Conservation (phyloP, 495 filamentous ascomycete genomes). For the Neurospora hispaniola region DNA sequence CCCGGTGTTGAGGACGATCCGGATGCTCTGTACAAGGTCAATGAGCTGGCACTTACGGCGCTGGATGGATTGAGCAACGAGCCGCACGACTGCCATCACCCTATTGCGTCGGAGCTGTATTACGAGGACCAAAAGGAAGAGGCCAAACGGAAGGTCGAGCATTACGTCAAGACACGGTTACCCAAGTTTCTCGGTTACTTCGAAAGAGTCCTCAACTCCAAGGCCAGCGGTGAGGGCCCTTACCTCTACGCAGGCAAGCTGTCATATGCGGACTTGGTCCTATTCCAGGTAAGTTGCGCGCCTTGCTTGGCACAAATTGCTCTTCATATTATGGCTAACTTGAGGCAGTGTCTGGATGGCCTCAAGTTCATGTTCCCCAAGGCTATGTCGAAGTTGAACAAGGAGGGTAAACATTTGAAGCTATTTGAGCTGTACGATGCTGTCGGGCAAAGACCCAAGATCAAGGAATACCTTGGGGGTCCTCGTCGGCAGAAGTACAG, state of each 20-base stretch:
- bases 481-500: slow-evolving; percentile 43
- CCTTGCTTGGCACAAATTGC: not conserved
- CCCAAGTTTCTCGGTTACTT: slow-evolving; percentile 60
- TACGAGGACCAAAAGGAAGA: slow-evolving; percentile 62
- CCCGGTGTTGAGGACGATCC: slow-evolving; percentile 30
- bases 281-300: slow-evolving; percentile 44
- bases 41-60: slow-evolving; percentile 51
- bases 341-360: slow-evolving; percentile 34
- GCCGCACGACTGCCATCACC: slow-evolving; percentile 58
- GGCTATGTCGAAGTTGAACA: slow-evolving; percentile 35
- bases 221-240: slow-evolving; percentile 41
- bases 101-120: slow-evolving; percentile 41
- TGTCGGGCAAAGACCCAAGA: slow-evolving; percentile 40
- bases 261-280: slow-evolving; percentile 57
- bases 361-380: slow-evolving; percentile 54
- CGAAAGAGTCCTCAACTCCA: slow-evolving; percentile 46
- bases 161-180: slow-evolving; percentile 46
- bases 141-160: slow-evolving; percentile 35
- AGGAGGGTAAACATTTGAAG: slow-evolving; percentile 36
- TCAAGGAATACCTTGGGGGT: slow-evolving; percentile 52
- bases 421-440: slow-evolving; percentile 46
- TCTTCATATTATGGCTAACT: not conserved
- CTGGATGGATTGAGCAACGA: slow-evolving; percentile 55
- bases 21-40: slow-evolving; percentile 38
- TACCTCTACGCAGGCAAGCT: slow-evolving; percentile 49